phyloP scores from a whole-genome alignment of 768 basidiomycete genomes.

The Asterophora parasitica region DNA sequence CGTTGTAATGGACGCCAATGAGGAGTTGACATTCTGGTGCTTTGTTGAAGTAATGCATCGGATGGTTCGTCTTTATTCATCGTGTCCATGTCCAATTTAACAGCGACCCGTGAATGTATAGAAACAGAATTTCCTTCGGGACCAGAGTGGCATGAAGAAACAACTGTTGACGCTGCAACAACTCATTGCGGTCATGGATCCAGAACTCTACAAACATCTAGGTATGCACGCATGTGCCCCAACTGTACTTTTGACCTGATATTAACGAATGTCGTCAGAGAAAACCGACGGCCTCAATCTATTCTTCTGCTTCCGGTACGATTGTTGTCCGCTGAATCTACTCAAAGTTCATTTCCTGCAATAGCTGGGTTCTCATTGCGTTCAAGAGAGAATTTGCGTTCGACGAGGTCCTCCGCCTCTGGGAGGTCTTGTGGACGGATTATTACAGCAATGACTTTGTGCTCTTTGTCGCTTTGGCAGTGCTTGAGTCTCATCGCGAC shows the following conservation, averaged over 20 bases:
- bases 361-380: constrained; percentile 83
- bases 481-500: constrained; percentile 92
- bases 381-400: constrained; percentile 98
- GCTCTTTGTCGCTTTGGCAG: constrained; percentile 91
- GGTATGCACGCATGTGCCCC: constrained; percentile 37
- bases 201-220: constrained; percentile 88
- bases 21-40: constrained; percentile 93
- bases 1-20: constrained; percentile 84
- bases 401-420: constrained; percentile 81
- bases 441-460: constrained; percentile 85
- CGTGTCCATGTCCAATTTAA: not conserved
- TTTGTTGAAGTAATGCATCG: constrained; percentile 93
- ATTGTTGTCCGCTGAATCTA: not conserved
- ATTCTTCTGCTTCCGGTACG: constrained; percentile 97
- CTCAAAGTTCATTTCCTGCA: not conserved
- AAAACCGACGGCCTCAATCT: constrained; percentile 90
- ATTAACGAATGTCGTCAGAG: constrained; percentile 33
- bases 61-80: constrained; percentile 57
- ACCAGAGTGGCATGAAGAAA: constrained; percentile 97
- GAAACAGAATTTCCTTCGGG: constrained; percentile 93
- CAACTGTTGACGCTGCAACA: constrained; percentile 88
- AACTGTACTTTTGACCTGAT: not conserved
- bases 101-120: constrained; percentile 25
- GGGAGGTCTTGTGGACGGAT: constrained; percentile 94
- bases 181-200: constrained; percentile 90